These are phyloP conservation scores for Phragmites australis DNA, from an alignment of 176 grass and related monocot genomes.

Conservation along the genomic window DNA sequence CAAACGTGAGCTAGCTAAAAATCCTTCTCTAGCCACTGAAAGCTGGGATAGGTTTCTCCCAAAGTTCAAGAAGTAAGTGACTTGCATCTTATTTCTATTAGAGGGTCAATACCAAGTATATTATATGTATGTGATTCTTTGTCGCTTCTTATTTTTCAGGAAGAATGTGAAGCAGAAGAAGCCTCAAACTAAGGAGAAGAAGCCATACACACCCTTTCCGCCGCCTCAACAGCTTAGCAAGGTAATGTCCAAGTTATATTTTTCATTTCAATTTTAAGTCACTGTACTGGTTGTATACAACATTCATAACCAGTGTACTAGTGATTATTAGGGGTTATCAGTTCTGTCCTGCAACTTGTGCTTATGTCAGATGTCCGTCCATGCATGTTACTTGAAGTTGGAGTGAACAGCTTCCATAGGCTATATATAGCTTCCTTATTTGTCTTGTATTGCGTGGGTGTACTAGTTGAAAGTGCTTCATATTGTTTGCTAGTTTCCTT, in stretches of 20 bases:
- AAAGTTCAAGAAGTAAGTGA: constrained; percentile 91
- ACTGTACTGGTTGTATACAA: constrained; percentile 3
- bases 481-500: constrained; percentile 1
- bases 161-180: constrained; percentile 99
- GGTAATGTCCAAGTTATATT: constrained; percentile 39
- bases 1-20: constrained; percentile 96
- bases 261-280: constrained; percentile 6
- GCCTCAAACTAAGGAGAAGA: constrained; percentile 88
- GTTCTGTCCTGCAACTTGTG: not conserved
- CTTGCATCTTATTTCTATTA: constrained; percentile 19
- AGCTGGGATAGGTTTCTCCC: constrained; percentile 98
- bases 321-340: not conserved
- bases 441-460: not conserved
- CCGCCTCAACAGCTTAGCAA: constrained; percentile 95
- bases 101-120: not conserved
- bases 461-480: not conserved
- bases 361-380: not conserved
- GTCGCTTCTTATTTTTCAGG: constrained; percentile 44
- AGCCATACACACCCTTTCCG: constrained; percentile 94
- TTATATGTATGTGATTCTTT: not conserved
- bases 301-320: not conserved
- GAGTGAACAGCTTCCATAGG: not conserved
- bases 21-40: constrained; percentile 82
- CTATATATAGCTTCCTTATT: not conserved
- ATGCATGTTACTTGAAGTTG: constrained; percentile 16